Evolutionary conservation across 2,329 filamentous ascomycete species (phyloP).

Genomic region (Claviceps citrina): DNA sequence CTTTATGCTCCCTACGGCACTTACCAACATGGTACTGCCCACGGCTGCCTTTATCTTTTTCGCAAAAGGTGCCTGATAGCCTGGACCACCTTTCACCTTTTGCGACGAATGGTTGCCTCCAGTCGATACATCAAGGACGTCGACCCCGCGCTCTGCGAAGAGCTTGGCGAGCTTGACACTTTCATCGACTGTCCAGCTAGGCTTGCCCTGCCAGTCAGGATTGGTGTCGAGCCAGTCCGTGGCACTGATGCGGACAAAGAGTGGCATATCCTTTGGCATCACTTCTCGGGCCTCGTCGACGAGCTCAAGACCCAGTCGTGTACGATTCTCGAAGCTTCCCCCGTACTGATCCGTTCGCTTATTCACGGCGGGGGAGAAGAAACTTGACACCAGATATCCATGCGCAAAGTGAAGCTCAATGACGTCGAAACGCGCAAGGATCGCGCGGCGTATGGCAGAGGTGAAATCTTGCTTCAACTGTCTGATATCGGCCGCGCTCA

Average conservation of each 20-base stretch:
- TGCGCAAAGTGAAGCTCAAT: conserved; percentile 35
- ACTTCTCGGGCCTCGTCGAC: conserved; percentile 39
- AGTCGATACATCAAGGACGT: conserved; percentile 69
- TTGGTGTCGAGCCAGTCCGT: conserved; percentile 54
- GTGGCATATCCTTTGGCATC: conserved; percentile 52
- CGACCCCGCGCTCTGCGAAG: conserved; percentile 58
- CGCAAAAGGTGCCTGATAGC: conserved; percentile 58
- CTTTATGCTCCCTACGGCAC: conserved; percentile 34
- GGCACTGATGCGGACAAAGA: conserved; percentile 58
- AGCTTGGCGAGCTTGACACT: conserved; percentile 51
- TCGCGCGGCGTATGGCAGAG: conserved; percentile 34
- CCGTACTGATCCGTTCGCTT: conserved; percentile 34
- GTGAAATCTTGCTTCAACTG: conserved; percentile 42
- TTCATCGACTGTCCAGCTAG: not conserved
- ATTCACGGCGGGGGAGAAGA: conserved; percentile 34
- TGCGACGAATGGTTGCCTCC: conserved; percentile 53
- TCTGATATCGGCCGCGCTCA: conserved; percentile 50
- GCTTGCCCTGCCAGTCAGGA: not conserved
- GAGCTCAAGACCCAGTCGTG: conserved; percentile 40
- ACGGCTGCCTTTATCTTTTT: conserved; percentile 56
- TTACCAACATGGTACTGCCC: conserved; percentile 37
- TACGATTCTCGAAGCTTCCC: conserved; percentile 33
- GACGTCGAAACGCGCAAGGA: conserved; percentile 33
- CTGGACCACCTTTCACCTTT: conserved; percentile 38
- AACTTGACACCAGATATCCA: conserved; percentile 45